A percentile compares a stretch with the other conserved stretches of the same genome.
These are phyloP conservation scores for Paecilomyces variotii DNA, from an alignment of 2,329 filamentous ascomycete species.

Conservation along the genomic window DNA sequence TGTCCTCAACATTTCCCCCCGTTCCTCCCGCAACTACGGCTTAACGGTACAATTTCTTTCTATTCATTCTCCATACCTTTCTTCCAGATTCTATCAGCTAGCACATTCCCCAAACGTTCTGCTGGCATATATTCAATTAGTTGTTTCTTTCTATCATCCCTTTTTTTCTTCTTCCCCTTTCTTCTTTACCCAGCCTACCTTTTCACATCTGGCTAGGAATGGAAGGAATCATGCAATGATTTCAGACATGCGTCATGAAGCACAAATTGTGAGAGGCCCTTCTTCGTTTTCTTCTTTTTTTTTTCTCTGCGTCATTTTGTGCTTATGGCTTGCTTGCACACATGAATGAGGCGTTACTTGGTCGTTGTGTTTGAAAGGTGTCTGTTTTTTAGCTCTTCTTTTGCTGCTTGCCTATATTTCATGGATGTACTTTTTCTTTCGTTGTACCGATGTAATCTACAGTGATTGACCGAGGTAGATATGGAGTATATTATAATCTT, in stretches of 20 bases:
- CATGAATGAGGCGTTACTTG: neutral
- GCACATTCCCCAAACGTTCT: neutral
- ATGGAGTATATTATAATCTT: conserved; percentile 3
- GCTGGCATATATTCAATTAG: neutral
- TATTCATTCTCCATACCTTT: neutral
- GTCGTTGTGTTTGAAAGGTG: neutral
- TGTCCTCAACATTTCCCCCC: neutral
- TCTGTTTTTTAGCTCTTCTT: neutral
- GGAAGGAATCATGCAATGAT: neutral
- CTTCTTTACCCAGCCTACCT: neutral
- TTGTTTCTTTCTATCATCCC: neutral
- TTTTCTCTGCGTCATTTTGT: neutral
- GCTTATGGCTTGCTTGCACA: neutral
- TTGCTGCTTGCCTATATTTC: neutral
- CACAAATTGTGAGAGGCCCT: neutral
- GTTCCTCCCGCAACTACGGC: neutral
- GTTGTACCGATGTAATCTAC: neutral
- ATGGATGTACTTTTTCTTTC: neutral
- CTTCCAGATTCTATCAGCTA: neutral
- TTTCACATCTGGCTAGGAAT: neutral
- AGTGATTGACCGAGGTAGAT: conserved; percentile 19
- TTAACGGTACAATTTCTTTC: neutral
- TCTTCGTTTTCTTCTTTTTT: neutral
- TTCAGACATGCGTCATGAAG: neutral
- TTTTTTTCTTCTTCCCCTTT: neutral